Evolutionary conservation across 2,329 filamentous ascomycete species (phyloP), one percentile per base, ranked within the genome.

Genomic region (Purpureocillium lavendulum): DNA sequence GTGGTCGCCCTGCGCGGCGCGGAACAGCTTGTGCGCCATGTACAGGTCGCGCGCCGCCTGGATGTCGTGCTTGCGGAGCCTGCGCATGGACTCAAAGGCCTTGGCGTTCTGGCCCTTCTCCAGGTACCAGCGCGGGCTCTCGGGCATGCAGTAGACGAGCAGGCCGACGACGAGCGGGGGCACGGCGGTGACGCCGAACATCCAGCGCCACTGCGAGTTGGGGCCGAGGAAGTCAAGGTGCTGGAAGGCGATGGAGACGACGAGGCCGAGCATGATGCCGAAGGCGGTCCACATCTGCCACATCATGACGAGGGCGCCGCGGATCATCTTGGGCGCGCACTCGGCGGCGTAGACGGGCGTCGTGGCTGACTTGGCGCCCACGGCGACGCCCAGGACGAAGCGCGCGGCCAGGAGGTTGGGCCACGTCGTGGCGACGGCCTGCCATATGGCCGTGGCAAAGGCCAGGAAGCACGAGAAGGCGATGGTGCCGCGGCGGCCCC

Each of bases 251-350:
- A 61, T 55, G 0, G 55, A 59, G 1, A 58, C 56, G 9, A 60
- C 43, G 21, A 67, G 64, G 10, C 75, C 75, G 4, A 70, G 49
- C 48, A 64, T 59, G 44, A 68, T 67, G 16, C 66, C 42, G 32
- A 48, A 49, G n/a, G 42, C 43, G 7, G 40, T 49, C 47, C 47
- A 48, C 47, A 49, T 49, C 43, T 60, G 70, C 84, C 84, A 89
- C 49, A 79, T 80, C 84, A 90, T 89, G 45, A 87, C 83, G 9
- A 90, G 66, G 10, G 80, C 83, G 47, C 83, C 82, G 47, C 82
- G 74, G 38, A 87, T 79, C 5, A 66, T 54, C 2, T 81, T 76
- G 0, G 82, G 82, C 0, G 78, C 72, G 35, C 75, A 82, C 55
- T 87, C 84, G 2, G 84, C 82, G 1, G 81, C 77, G 50, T 85